Conservation (phyloP, 495 filamentous ascomycete species). For the Bryoglossum gracile region DNA sequence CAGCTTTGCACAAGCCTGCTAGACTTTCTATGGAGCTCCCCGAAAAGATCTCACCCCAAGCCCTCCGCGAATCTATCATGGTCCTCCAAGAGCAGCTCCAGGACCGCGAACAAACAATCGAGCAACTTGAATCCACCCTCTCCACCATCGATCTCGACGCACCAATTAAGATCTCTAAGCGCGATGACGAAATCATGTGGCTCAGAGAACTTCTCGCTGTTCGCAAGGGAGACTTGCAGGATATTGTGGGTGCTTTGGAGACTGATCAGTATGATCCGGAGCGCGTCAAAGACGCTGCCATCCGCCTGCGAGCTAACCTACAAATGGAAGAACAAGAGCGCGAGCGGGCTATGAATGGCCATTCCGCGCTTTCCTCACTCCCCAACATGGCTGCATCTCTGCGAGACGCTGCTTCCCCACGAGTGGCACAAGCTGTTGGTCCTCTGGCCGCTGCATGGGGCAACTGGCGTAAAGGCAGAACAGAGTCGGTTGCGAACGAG, state of each 20-base stretch:
- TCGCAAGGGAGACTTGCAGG: slow-evolving; percentile 81
- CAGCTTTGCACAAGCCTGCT: slow-evolving; percentile 29
- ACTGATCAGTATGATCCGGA: slow-evolving; percentile 66
- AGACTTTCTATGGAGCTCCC: slow-evolving; percentile 49
- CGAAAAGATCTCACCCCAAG: slow-evolving; percentile 87
- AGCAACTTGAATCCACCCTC: slow-evolving; percentile 70
- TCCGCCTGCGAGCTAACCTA: slow-evolving; percentile 85
- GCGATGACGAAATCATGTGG: slow-evolving; percentile 92
- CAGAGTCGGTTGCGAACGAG: slow-evolving; percentile 29
- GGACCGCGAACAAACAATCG: slow-evolving; percentile 81
- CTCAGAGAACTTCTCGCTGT: slow-evolving; percentile 88
- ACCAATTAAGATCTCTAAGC: slow-evolving; percentile 73
- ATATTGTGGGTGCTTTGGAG: slow-evolving; percentile 77
- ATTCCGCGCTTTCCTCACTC: slow-evolving; percentile 39
- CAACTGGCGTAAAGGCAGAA: slow-evolving; percentile 65
- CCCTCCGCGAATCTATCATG: slow-evolving; percentile 88
- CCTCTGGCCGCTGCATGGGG: slow-evolving; percentile 78
- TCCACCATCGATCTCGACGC: slow-evolving; percentile 62
- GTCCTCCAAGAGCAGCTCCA: slow-evolving; percentile 95
- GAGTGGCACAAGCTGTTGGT: slow-evolving; percentile 70
- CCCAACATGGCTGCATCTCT: slow-evolving; percentile 48
- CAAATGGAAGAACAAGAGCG: slow-evolving; percentile 97
- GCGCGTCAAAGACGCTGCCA: slow-evolving; percentile 78
- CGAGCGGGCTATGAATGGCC: slow-evolving; percentile 62
- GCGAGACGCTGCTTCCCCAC: slow-evolving; percentile 58